Conservation (phyloP, 495 filamentous ascomycete species). For the Xylaria nigripes region DNA sequence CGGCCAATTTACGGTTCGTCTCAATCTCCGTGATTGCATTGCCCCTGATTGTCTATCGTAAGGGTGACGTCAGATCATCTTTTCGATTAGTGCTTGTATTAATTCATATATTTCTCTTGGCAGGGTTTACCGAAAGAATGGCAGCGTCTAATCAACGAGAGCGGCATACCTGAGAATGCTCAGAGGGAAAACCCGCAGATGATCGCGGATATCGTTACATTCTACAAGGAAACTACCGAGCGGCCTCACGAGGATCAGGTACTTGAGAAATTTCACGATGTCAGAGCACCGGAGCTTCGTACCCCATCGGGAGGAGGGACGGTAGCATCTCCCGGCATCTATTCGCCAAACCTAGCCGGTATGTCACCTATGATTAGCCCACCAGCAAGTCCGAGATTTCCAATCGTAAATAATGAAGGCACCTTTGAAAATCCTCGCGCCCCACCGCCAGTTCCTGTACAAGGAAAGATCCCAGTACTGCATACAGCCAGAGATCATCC, state of each 20-base stretch:
- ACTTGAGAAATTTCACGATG: slow-evolving; percentile 93
- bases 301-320: slow-evolving; percentile 34
- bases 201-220: slow-evolving; percentile 88
- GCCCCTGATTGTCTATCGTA: slow-evolving; percentile 4
- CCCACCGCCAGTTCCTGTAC: slow-evolving; percentile 75
- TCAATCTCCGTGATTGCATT: background rate
- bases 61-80: slow-evolving; percentile 11
- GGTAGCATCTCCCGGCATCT: slow-evolving; percentile 36
- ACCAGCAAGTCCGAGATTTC: slow-evolving; percentile 85
- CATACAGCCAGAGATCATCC: slow-evolving; percentile 41
- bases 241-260: slow-evolving; percentile 73
- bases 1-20: slow-evolving; percentile 87
- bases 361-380: slow-evolving; percentile 66
- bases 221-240: slow-evolving; percentile 89
- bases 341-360: slow-evolving; percentile 43
- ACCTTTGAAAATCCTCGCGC: slow-evolving; percentile 97
- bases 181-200: slow-evolving; percentile 92
- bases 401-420: slow-evolving; percentile 71
- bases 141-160: slow-evolving; percentile 91
- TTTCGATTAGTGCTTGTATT: slow-evolving; percentile 15
- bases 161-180: slow-evolving; percentile 91
- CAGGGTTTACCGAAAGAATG: slow-evolving; percentile 95
- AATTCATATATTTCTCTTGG: slow-evolving; percentile 13
- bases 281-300: slow-evolving; percentile 52
- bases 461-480: slow-evolving; percentile 37